Base-by-base conservation (phyloP, 1,284 basidiomycete species). In the Ganoderma lucidum region DNA sequence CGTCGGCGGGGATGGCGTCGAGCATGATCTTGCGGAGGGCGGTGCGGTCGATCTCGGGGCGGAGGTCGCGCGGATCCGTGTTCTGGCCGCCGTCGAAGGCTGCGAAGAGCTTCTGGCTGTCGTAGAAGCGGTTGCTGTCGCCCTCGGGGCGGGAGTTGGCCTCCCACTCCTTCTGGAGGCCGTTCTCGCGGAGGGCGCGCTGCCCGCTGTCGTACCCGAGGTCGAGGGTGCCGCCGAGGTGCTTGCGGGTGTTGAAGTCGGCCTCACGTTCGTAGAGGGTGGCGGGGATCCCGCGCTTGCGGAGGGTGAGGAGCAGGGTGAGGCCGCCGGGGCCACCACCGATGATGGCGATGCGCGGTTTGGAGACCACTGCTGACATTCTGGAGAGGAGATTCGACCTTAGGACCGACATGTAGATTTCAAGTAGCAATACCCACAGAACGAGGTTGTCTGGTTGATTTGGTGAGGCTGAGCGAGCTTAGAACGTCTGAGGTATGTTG, bases 231-330 rank as follows among this genome's bases (percentile, higher is more conserved):
- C 72, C 70, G n/a, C 72, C 72, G 23, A 73, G 66, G 58, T 70
- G 67, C 1, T 56, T 45, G 44, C 68, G 72, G 8, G 60, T n/a
- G 15, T 39, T 6, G 19, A 51, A 39, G 32, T 39, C 48, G 41
- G 44, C n/a, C 19, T 73, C 72, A 53, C 70, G 72, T 53, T 73
- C 72, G 63, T 73, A 73, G n/a, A 73, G 62, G 17, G 72, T 73
- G 6, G 70, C 68, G 8, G 70, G 65, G 10, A 73, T 42, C 8
- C 70, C 68, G n/a, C 68, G 66, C 53, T 67, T 69, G 53, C 37
- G 37, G 59, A 71, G 72, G 8, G 70, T 71, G 58, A 70, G 66
- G 59, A 68, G 70, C 3, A 66, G 58, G 44, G 58, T 56, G 15
- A 73, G 68, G 4, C 72, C 70, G 14, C 51, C 55, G 0, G 64